Percentiles rank a stretch among this genome's conserved stretches.
Evolutionary conservation across 768 basidiomycete genomes (phyloP).

Genomic region (Lactarius akahatsu): DNA sequence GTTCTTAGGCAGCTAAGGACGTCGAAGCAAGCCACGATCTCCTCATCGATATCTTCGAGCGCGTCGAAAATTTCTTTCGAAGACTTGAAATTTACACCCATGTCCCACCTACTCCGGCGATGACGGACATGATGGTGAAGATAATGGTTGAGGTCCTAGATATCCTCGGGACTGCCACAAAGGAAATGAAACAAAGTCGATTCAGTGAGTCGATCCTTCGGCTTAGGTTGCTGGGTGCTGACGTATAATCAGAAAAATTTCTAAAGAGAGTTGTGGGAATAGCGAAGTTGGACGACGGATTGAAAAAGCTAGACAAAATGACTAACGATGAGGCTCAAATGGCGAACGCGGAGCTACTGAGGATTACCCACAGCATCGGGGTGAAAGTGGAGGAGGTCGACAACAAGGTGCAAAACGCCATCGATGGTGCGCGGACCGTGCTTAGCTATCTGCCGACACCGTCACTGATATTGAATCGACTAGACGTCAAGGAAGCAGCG

Average conservation of each 20-base stretch:
- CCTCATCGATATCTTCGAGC: background rate
- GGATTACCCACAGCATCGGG: background rate
- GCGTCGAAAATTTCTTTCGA: background rate
- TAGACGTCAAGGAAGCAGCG: background rate
- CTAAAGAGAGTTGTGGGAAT: background rate
- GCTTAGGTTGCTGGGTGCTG: background rate
- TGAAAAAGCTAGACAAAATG: background rate
- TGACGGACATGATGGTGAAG: slow-evolving; percentile 1
- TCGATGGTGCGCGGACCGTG: background rate
- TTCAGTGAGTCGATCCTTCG: background rate
- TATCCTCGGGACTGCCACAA: background rate
- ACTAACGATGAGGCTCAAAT: background rate
- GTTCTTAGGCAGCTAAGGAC: background rate
- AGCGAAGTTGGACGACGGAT: background rate
- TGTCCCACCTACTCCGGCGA: background rate
- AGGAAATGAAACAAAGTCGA: background rate
- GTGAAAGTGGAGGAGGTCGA: background rate
- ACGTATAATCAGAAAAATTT: background rate
- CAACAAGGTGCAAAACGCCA: background rate
- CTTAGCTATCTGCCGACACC: background rate
- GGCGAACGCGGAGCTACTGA: background rate
- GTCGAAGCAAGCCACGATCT: background rate
- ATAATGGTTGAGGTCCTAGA: background rate
- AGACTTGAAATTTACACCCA: background rate
- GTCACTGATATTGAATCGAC: background rate